Evolutionary conservation across 2,329 filamentous ascomycete species (phyloP).

Genomic region (Onygenales sp.): DNA sequence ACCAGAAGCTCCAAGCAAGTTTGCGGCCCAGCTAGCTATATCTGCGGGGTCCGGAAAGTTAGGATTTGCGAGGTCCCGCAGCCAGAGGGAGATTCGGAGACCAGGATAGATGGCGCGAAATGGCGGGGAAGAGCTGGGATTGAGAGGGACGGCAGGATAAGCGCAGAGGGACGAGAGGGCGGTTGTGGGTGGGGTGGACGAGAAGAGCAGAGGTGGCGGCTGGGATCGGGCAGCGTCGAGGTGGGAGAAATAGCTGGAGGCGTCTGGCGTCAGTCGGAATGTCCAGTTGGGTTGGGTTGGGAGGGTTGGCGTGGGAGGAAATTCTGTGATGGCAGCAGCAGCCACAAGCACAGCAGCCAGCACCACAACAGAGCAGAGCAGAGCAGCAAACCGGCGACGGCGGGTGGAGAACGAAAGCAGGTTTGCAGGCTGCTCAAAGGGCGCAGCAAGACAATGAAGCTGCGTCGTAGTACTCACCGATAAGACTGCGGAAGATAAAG

Average conservation of each 20-base stretch:
- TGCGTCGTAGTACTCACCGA: background rate
- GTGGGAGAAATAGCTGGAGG: background rate
- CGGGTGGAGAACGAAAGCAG: background rate
- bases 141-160: slow-evolving; percentile 6
- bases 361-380: too few relatives aligned
- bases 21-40: background rate
- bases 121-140: slow-evolving; percentile 4
- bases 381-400: background rate
- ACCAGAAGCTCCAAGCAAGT: slow-evolving; percentile 11
- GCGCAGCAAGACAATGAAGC: too few relatives aligned
- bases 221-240: slow-evolving; percentile 10
- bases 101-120: background rate
- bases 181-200: slow-evolving; percentile 9
- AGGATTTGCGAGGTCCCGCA: background rate
- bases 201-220: slow-evolving; percentile 12
- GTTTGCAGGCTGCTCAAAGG: background rate
- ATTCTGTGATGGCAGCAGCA: background rate
- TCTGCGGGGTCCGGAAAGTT: background rate
- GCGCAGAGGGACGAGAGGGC: slow-evolving; percentile 6
- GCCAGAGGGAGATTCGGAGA: background rate
- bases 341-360: background rate
- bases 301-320: slow-evolving; percentile 2
- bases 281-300: background rate
- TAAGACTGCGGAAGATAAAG: background rate
- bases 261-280: background rate